Conservation (phyloP, 148 eudicot genomes). For the Heliamphora exappendiculata region DNA sequence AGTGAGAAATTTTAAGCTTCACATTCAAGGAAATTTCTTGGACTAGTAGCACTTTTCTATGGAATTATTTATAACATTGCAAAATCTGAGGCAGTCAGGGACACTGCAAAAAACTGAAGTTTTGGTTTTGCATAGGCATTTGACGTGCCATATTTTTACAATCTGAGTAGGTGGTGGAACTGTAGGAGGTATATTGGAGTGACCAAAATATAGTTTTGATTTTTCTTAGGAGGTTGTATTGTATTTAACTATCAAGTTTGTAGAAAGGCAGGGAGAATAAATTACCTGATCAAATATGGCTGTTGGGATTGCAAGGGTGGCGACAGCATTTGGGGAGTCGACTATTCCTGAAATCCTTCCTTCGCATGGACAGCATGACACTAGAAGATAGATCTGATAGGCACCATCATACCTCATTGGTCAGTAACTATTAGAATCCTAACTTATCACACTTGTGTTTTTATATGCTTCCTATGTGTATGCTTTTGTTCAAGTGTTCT, state of each 20-base stretch:
- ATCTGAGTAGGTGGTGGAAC: not conserved
- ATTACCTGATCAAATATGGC: conserved; percentile 92
- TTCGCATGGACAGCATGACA: conserved; percentile 95
- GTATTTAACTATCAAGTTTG: not conserved
- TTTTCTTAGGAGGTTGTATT: not conserved
- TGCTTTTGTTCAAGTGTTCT: not conserved
- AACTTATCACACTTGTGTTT: not conserved
- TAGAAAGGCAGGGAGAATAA: not conserved
- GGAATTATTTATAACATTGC: not conserved
- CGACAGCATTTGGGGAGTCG: conserved; percentile 84
- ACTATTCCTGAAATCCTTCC: conserved; percentile 95
- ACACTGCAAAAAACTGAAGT: not conserved
- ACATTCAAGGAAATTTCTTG: not conserved
- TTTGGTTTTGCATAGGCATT: not conserved
- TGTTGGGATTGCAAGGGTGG: conserved; percentile 86
- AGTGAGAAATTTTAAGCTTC: not conserved
- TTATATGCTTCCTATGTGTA: not conserved
- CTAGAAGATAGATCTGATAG: conserved; percentile 66
- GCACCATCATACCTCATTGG: conserved; percentile 12
- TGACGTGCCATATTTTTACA: not conserved
- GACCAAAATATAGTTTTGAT: not conserved
- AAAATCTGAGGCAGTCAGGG: not conserved
- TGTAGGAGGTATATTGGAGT: not conserved
- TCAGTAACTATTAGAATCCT: conserved; percentile 1
- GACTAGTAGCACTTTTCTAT: not conserved